Conservation (phyloP, 768 basidiomycete species). For the Amanita subjunquillea region DNA sequence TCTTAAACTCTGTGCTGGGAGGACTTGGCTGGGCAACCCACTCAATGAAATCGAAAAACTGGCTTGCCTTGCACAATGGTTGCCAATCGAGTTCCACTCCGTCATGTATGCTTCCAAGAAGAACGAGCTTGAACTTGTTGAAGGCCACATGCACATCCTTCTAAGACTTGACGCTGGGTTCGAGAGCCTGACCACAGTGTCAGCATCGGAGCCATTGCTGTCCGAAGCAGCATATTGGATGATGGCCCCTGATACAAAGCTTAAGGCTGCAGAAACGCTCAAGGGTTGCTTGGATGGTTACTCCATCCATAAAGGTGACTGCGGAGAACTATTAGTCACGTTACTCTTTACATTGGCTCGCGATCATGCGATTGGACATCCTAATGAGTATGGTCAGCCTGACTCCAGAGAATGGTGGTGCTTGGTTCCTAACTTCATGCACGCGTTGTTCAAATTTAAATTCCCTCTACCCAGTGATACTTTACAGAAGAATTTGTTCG, state of each 20-base stretch:
- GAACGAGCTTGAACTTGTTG: slow-evolving; percentile 7
- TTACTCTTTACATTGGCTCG: slow-evolving; percentile 12
- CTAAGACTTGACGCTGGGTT: slow-evolving; percentile 6
- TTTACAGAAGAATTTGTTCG: slow-evolving; percentile 10
- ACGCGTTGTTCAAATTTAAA: slow-evolving; percentile 2
- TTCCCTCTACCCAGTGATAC: slow-evolving; percentile 11
- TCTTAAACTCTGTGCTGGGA: not conserved
- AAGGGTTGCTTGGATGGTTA: slow-evolving; percentile 1
- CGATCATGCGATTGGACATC: slow-evolving; percentile 10
- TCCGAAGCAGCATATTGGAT: slow-evolving; percentile 14
- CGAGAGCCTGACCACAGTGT: slow-evolving; percentile 11
- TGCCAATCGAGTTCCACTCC: slow-evolving; percentile 2
- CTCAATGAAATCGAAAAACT: not conserved
- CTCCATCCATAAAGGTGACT: slow-evolving; percentile 12
- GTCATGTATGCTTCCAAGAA: not conserved
- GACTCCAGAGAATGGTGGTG: not conserved
- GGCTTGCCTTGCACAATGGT: slow-evolving; percentile 1
- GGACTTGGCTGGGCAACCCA: not conserved
- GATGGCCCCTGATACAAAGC: slow-evolving; percentile 4
- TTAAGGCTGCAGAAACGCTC: not conserved
- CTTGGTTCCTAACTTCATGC: not conserved
- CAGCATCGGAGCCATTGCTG: slow-evolving; percentile 17
- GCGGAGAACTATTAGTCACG: slow-evolving; percentile 13
- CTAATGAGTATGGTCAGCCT: not conserved
- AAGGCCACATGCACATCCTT: slow-evolving; percentile 12